Base-by-base conservation (phyloP, 73 alveolate species). In the Paraurostyla sp. region DNA sequence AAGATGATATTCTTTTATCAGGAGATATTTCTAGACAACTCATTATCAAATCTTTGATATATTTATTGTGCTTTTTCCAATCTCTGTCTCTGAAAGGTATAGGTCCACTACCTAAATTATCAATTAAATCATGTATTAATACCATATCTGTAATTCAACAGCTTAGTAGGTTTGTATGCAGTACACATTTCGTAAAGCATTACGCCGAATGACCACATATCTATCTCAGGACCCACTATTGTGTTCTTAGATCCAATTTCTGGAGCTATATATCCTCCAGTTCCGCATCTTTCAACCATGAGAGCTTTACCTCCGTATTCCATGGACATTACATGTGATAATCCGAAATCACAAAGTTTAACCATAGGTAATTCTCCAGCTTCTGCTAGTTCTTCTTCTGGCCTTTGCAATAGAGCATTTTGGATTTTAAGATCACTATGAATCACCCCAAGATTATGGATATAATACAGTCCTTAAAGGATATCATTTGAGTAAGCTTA, bases 291-390 rank as follows among this genome's bases (percentile, higher is more conserved):
- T 49, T 81, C 94, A 48, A 71, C 88, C 94, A 93, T 89, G 23
- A 83, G 27, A 2, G 92, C 94, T 80, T 89, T 82, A 30, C 92
- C 93, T n/a, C 65, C 62, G 30, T 69, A 49, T 22, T 90, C 88
- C 27, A 78, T 25, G 32, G 85, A 93, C 68, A 85, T 71, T 3
- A 58, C 46, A 48, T 93, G 95, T 25, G 92, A 71, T n/a, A 95
- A 56, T 22, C 98, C 98, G 49, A 92, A 93, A 78, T 95, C 98
- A 73, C 98, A 95, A 25, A 95, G 59, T 84, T 95, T 95, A n/a
- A 95, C 97, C 1, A 87, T 89, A 45, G 92, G 93, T 36, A 84
- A 54, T 45, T 93, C 95, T 33, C 87, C 95, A 3, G 65, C 91
- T n/a, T 82, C 95, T 51, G 87, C 93, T 42, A 90, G 94, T 22